phyloP scores from a whole-genome alignment of 208 protist species.

The Leishmania major region DNA sequence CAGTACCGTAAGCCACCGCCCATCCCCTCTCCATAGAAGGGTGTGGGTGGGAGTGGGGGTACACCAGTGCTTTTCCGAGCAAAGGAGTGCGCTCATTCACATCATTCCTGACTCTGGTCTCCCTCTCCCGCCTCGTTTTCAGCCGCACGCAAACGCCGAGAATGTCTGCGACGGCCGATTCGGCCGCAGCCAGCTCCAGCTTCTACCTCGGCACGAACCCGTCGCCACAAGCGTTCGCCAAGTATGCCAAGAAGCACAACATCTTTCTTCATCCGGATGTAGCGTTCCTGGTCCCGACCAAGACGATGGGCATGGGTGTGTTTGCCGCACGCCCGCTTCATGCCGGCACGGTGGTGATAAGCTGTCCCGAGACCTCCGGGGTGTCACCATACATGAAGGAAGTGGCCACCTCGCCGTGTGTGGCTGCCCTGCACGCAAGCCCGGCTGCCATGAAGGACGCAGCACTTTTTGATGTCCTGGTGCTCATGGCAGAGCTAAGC shows the following conservation, averaged over 20 bases:
- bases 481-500: slow-evolving; percentile 74
- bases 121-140: neutral
- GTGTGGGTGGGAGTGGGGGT: too few relatives aligned
- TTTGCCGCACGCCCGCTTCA: slow-evolving; percentile 61
- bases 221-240: slow-evolving; percentile 54
- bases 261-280: slow-evolving; percentile 87
- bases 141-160: neutral
- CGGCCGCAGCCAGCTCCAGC: neutral
- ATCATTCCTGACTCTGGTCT: neutral
- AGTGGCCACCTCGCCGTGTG: slow-evolving; percentile 31
- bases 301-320: slow-evolving; percentile 84
- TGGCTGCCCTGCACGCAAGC: slow-evolving; percentile 40
- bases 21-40: neutral
- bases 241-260: slow-evolving; percentile 71
- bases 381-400: slow-evolving; percentile 77
- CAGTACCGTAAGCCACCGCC: neutral
- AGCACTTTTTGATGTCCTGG: slow-evolving; percentile 61
- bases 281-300: slow-evolving; percentile 84
- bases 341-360: slow-evolving; percentile 72
- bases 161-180: neutral
- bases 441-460: slow-evolving; percentile 20
- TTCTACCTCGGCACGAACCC: slow-evolving; percentile 61
- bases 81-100: neutral
- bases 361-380: slow-evolving; percentile 56
- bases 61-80: neutral